Evolutionary conservation across 441 rosid species (phyloP).

Genomic region (Croton setiger): DNA sequence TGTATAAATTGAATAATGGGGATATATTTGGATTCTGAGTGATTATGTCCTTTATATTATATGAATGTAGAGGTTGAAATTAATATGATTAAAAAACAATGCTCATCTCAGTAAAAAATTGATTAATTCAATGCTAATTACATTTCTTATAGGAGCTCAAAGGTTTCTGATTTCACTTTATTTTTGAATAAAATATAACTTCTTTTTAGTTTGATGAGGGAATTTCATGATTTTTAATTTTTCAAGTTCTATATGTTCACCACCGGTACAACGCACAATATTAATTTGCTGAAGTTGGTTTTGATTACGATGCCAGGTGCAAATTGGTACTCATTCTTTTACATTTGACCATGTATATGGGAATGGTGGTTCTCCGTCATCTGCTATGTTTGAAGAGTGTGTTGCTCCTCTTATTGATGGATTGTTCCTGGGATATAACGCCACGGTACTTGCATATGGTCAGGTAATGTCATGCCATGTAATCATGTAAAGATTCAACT

Average conservation of each 20-base stretch:
- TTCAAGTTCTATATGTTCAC: neutral
- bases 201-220: neutral
- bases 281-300: neutral
- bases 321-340: constrained; percentile 87
- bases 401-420: constrained; percentile 83
- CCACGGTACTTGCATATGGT: constrained; percentile 98
- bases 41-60: neutral
- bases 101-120: too few relatives aligned
- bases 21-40: constrained; percentile 1
- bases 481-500: neutral
- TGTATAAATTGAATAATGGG: neutral
- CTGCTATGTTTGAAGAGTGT: constrained; percentile 83
- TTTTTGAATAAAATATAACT: neutral
- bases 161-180: neutral
- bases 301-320: constrained; percentile 55
- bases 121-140: neutral
- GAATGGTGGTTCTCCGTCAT: constrained; percentile 62
- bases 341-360: constrained; percentile 97
- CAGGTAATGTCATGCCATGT: constrained; percentile 56
- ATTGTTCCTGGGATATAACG: constrained; percentile 95
- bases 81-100: too few relatives aligned
- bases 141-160: neutral
- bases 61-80: neutral
- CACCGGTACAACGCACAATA: neutral
- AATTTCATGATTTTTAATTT: neutral